Evolutionary conservation across 768 basidiomycete species (phyloP).

Genomic region (Lentinus brumalis): DNA sequence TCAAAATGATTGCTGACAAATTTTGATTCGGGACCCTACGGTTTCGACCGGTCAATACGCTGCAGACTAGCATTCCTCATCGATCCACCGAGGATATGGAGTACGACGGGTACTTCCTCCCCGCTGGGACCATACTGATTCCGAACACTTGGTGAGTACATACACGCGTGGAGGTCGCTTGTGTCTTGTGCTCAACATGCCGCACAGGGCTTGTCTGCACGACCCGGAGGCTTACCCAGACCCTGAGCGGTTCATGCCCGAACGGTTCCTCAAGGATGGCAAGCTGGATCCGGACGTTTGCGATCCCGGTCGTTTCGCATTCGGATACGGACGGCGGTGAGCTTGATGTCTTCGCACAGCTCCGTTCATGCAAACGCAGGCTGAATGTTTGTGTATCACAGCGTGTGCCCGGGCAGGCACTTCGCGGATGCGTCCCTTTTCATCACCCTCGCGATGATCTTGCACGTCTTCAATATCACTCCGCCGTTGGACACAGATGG

Average conservation of each 20-base stretch:
- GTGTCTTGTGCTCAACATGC: background rate
- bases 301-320: constrained; percentile 4
- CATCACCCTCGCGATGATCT: constrained; percentile 6
- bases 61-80: constrained; percentile 35
- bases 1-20: too few species aligned
- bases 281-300: background rate
- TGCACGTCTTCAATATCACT: constrained; percentile 8
- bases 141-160: constrained; percentile 13
- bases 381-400: background rate
- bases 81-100: constrained; percentile 39
- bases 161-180: background rate
- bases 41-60: too few species aligned
- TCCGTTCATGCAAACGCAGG: background rate
- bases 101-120: constrained; percentile 41
- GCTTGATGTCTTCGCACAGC: background rate
- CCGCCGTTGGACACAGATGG: constrained; percentile 2
- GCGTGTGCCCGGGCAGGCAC: constrained; percentile 6
- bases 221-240: constrained; percentile 9
- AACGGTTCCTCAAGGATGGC: constrained; percentile 15
- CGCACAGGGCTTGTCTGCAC: background rate
- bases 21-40: too few species aligned
- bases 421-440: constrained; percentile 6
- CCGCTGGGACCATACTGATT: constrained; percentile 28
- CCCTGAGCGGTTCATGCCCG: constrained; percentile 14
- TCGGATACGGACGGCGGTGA: constrained; percentile 16